Base-by-base conservation (phyloP, 345 rosid genomes). In the Brassica incana region DNA sequence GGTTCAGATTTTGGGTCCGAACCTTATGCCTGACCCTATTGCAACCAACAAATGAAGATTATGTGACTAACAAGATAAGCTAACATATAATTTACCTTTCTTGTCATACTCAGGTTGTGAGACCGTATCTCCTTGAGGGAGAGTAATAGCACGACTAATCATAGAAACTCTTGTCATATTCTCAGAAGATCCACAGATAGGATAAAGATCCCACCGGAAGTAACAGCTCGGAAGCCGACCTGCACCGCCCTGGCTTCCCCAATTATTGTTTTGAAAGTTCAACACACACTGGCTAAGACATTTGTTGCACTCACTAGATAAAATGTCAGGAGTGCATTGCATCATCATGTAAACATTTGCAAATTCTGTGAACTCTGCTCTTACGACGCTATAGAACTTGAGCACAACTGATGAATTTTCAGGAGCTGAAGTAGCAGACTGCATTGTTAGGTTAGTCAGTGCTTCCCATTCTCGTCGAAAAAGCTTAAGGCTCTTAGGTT, bases 241-340 rank as follows among this genome's bases (percentile, higher is more conserved):
- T 2, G 10, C 65, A 32, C 90, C 86, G 2, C 94, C 94, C 65
- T 50, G 75, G 6, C 40, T 67, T 27, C 85, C 81, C 9, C 52
- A 38, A 67, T 86, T 81, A 38, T 87, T 83, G 2, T 38, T 67
- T 35, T 36, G 59, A 43, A 60, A 79, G 3, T 30, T 3, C 5
- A 62, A 23, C 0, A 69, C 82, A 27, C 60, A 48, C 25, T 67
- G 12, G 3, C 32, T n/a, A 10, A 88, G 73, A 63, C 91, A 88
- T 50, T 0, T 0, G 1, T 0, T 61, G 2, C 89, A 88, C 23
- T 81, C 80, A n/a, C 48, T 58, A 35, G 38, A 50, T 0, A 82
- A 74, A 10, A 88, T 10, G 62, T 90, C 94, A 4, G 91, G 87
- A 18, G 84, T 81, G 71, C 93, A 88, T 65, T 85, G 88, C 83